These are phyloP conservation scores for Wallacemonas collosoma DNA, from an alignment of 208 protist species.

Conservation along the genomic window DNA sequence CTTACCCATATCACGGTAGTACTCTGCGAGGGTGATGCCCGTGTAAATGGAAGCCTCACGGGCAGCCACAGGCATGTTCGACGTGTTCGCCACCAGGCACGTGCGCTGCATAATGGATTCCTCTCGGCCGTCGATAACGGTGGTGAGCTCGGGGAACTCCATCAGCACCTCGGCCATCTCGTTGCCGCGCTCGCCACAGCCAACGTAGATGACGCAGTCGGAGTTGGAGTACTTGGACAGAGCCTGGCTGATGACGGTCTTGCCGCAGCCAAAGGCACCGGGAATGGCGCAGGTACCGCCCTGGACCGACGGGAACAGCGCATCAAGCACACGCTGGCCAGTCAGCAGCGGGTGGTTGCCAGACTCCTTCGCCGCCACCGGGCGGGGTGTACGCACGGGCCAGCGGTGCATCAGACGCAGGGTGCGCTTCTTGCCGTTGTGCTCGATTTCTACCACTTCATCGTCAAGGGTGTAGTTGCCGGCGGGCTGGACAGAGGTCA, in stretches of 20 bases:
- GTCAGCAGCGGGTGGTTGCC: slow-evolving; percentile 98
- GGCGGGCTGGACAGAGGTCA: slow-evolving; percentile 92
- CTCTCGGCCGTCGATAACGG: slow-evolving; percentile 94
- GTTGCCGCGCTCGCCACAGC: slow-evolving; percentile 99
- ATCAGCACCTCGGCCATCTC: slow-evolving; percentile 99
- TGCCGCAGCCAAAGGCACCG: slow-evolving; percentile 99
- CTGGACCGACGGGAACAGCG: slow-evolving; percentile 99
- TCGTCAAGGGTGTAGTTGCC: slow-evolving; percentile 96
- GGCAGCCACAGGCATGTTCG: slow-evolving; percentile 99
- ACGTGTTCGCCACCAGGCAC: slow-evolving; percentile 99
- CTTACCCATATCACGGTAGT: slow-evolving; percentile 99
- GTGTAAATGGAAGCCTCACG: slow-evolving; percentile 99
- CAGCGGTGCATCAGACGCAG: slow-evolving; percentile 97
- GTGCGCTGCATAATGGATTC: slow-evolving; percentile 99
- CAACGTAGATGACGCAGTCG: slow-evolving; percentile 99
- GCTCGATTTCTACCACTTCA: slow-evolving; percentile 91
- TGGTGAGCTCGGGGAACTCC: slow-evolving; percentile 99
- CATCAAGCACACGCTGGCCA: slow-evolving; percentile 99
- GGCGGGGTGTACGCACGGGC: slow-evolving; percentile 96
- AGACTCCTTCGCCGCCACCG: slow-evolving; percentile 96
- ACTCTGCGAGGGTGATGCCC: slow-evolving; percentile 99
- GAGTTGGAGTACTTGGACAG: slow-evolving; percentile 99
- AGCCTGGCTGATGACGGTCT: slow-evolving; percentile 99
- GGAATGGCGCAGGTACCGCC: slow-evolving; percentile 99
- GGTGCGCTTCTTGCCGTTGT: slow-evolving; percentile 86